Conservation (phyloP, 2,329 filamentous ascomycete genomes). For the Aspergillus costaricaensis region DNA sequence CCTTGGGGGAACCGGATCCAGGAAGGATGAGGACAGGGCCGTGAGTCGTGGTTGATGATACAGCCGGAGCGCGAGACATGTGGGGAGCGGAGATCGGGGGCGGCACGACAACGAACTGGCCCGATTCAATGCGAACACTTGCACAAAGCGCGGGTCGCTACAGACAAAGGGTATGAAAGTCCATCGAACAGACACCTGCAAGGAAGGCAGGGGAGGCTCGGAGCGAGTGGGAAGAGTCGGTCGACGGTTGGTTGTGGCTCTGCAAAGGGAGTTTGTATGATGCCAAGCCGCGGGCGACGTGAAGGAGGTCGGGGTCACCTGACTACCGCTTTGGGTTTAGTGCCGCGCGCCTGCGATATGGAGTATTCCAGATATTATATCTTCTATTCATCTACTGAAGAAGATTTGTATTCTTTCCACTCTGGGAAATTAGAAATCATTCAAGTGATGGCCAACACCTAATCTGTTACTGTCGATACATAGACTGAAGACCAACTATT, state of each 20-base stretch:
- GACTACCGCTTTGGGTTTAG: constrained; percentile 23
- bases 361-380: too few relatives aligned
- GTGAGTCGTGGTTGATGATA: constrained; percentile 37
- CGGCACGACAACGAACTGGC: constrained; percentile 31
- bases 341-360: neutral
- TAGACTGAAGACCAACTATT: too few relatives aligned
- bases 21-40: constrained; percentile 31
- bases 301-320: constrained; percentile 30
- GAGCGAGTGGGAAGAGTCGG: constrained; percentile 17
- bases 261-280: constrained; percentile 39
- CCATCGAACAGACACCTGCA: constrained; percentile 30
- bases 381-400: too few relatives aligned
- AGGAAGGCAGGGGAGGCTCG: constrained; percentile 23
- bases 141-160: constrained; percentile 25
- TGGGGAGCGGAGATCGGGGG: constrained; percentile 43
- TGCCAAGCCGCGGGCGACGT: constrained; percentile 41
- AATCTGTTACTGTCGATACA: too few relatives aligned
- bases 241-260: constrained; percentile 25
- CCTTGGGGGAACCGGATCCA: constrained; percentile 29
- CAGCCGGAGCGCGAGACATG: constrained; percentile 48
- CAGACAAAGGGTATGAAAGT: constrained; percentile 21
- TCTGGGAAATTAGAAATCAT: too few relatives aligned
- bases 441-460: too few relatives aligned
- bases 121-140: constrained; percentile 26
- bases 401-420: too few relatives aligned